Evolutionary conservation across 305 asterid genomes (phyloP), one percentile per base, ranked within the genome.

Genomic region (Fraxinus angustifolia): DNA sequence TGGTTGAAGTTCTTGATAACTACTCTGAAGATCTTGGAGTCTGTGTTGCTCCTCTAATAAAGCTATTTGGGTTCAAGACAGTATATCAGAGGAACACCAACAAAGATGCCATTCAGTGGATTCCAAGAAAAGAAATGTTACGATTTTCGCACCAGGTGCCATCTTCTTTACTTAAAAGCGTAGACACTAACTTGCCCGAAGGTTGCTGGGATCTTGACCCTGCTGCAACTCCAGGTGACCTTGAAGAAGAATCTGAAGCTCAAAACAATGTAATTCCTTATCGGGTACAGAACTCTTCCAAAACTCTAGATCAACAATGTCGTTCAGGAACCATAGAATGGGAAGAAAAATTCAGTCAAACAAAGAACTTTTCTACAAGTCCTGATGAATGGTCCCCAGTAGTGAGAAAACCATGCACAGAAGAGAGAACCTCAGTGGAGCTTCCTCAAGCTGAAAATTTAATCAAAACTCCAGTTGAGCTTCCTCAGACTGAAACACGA

Each of bases 191-290:
- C 80, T 85, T 92, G 93, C 97, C 97, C 0, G 94, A 91, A 77
- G 97, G 94, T 21, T 95, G 97, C 86, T 96, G 97, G 98, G 99
- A 96, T 94, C 97, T 96, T 48, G 99, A 96, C 85, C 89, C 92
- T 78, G 92, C 92, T 77, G 91, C 93, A 2, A 90, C 83, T 80
- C 90, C 92, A n/a, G 91, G 83, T 6, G 88, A 87, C 45, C 87
- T 87, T 62, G 84, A 60, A 68, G 77, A 60, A 70, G 88, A 53
- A 82, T 21, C 34, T 38, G 84, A 88, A 8, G 21, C 7, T 45
- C 80, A 80, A 75, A 19, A 21, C 10, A 80, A 84, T 38, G 85
- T 73, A 65, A 65, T 50, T 45, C 76, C 73, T 82, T 14, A 10
- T 79, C 82, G 82, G 62, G 76, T 76, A 11, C 76, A 76, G 67